phyloP scores from a whole-genome alignment of 495 filamentous ascomycete genomes.

The Penicillium riverlandense region DNA sequence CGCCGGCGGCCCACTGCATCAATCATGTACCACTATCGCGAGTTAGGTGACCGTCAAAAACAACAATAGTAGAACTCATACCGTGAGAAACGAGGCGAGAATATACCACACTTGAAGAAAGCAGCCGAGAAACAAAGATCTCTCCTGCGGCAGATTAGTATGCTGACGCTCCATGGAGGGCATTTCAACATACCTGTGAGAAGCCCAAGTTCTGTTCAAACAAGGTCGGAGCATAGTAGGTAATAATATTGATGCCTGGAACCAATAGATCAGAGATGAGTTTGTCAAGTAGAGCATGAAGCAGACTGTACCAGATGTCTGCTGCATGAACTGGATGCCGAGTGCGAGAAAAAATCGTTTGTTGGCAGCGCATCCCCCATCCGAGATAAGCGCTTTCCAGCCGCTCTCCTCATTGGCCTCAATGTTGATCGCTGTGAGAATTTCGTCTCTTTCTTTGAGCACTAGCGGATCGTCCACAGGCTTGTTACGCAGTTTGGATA shows the following conservation, averaged over 20 bases:
- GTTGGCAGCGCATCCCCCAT: constrained; percentile 17
- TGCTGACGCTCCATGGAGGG: no score
- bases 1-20: constrained; percentile 16
- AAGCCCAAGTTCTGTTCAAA: constrained; percentile 20
- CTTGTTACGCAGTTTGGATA: constrained; percentile 33
- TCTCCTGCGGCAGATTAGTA: constrained; percentile 5
- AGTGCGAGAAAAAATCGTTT: constrained; percentile 24
- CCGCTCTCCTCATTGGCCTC: constrained; percentile 8
- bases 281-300: neutral
- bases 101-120: constrained; percentile 22
- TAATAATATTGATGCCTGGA: constrained; percentile 22
- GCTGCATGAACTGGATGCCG: constrained; percentile 33
- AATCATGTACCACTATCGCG: constrained; percentile 21
- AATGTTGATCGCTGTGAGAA: constrained; percentile 9
- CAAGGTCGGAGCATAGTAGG: constrained; percentile 23
- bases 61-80: constrained; percentile 1
- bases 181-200: no score
- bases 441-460: constrained; percentile 11
- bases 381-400: constrained; percentile 16
- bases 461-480: constrained; percentile 17
- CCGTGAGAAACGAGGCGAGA: constrained; percentile 22
- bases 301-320: constrained; percentile 17
- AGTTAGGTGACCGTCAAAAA: neutral
- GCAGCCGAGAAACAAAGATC: constrained; percentile 18
- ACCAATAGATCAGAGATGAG: neutral